A percentile compares a stretch with the other conserved stretches of the same genome.
Evolutionary conservation across 495 filamentous ascomycete genomes (phyloP).

Genomic region (Daldinia bambusicola): DNA sequence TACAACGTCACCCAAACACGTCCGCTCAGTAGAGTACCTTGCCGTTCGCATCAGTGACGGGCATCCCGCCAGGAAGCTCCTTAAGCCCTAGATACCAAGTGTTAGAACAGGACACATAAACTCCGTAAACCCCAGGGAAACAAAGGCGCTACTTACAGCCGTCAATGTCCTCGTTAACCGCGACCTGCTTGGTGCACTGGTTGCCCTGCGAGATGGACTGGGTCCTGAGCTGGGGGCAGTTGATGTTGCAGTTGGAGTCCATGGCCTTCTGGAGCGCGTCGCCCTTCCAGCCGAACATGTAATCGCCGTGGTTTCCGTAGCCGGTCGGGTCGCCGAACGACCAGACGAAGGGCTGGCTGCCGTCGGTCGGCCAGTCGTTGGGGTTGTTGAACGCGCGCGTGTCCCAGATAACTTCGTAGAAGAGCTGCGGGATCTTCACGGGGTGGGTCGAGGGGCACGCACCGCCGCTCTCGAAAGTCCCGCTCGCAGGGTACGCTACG

Average conservation of each 20-base stretch:
- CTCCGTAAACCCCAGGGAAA: background rate
- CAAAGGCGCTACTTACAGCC: slow-evolving; percentile 45
- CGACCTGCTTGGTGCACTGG: slow-evolving; percentile 47
- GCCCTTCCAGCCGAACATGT: slow-evolving; percentile 57
- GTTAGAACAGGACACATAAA: slow-evolving; percentile 7
- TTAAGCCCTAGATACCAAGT: slow-evolving; percentile 36
- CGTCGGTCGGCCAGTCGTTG: slow-evolving; percentile 56
- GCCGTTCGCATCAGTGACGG: slow-evolving; percentile 39
- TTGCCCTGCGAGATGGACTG: slow-evolving; percentile 54
- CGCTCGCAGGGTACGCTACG: slow-evolving; percentile 51
- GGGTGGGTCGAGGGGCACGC: slow-evolving; percentile 51
- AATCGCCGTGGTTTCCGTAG: slow-evolving; percentile 55
- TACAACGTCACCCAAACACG: background rate
- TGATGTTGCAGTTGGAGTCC: slow-evolving; percentile 53
- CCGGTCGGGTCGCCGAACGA: slow-evolving; percentile 52
- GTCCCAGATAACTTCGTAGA: slow-evolving; percentile 54
- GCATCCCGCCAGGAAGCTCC: slow-evolving; percentile 47
- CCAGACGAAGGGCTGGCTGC: slow-evolving; percentile 60
- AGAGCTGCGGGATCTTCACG: slow-evolving; percentile 52
- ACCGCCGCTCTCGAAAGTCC: slow-evolving; percentile 52
- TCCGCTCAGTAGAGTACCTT: slow-evolving; percentile 34
- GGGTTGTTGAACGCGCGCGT: slow-evolving; percentile 52
- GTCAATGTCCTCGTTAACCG: slow-evolving; percentile 53
- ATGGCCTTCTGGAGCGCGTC: slow-evolving; percentile 53
- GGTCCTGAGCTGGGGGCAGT: slow-evolving; percentile 51